phyloP scores from a whole-genome alignment of 768 basidiomycete genomes.

The Xerocomellus intermedius region DNA sequence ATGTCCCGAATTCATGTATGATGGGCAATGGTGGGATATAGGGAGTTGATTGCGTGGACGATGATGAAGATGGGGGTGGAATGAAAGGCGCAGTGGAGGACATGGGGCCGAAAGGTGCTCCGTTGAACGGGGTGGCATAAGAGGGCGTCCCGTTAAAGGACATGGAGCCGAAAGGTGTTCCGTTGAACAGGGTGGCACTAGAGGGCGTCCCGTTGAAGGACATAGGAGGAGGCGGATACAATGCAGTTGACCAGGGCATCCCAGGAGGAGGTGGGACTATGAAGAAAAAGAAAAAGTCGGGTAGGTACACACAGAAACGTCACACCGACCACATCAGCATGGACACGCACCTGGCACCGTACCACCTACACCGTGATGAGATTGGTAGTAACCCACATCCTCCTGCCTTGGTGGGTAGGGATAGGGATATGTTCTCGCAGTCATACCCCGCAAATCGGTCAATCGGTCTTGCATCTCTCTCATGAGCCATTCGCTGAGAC shows the following conservation, averaged over 20 bases:
- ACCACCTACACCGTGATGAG: background rate
- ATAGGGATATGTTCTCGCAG: background rate
- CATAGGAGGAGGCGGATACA: background rate
- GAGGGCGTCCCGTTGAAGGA: background rate
- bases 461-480: slow-evolving; percentile 6
- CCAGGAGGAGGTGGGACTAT: background rate
- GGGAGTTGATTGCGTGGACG: no score
- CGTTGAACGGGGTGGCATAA: background rate
- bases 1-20: background rate
- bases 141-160: background rate
- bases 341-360: background rate
- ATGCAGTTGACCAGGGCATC: background rate
- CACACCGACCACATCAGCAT: background rate
- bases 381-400: background rate
- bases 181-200: background rate
- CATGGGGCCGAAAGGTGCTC: background rate
- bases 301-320: no score
- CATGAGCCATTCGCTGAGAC: slow-evolving; percentile 7
- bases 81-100: background rate
- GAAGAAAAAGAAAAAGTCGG: background rate
- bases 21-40: background rate
- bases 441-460: background rate
- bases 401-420: background rate
- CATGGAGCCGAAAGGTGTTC: background rate
- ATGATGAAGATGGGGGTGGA: background rate